These are phyloP conservation scores for Suillus cothurnatus DNA, from an alignment of 768 basidiomycete species.

Conservation along the genomic window DNA sequence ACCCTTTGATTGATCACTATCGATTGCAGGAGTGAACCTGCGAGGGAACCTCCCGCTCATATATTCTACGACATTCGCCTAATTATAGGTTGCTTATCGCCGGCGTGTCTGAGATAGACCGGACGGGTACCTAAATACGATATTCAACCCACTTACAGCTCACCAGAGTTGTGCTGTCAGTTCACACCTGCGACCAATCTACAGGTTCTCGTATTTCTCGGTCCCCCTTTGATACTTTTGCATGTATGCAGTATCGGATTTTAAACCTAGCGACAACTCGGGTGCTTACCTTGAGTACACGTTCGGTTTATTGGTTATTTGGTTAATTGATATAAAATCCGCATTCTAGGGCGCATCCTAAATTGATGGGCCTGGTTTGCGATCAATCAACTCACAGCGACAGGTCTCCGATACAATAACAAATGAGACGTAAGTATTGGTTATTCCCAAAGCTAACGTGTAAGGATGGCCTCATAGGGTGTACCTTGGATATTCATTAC, in stretches of 20 bases:
- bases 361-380: not conserved
- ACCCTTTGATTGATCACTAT: not conserved
- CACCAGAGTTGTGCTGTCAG: not conserved
- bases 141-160: not conserved
- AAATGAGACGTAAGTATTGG: not conserved
- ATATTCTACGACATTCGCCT: not conserved
- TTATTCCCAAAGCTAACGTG: too few species aligned
- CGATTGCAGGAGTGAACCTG: not conserved
- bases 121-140: not conserved
- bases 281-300: not conserved
- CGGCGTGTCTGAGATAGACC: not conserved
- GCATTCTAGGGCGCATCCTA: not conserved
- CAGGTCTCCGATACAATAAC: not conserved
- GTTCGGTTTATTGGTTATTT: not conserved
- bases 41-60: not conserved
- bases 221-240: not conserved
- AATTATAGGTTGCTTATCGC: slow-evolving; percentile 5
- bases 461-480: not conserved
- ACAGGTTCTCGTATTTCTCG: not conserved
- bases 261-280: not conserved
- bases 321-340: not conserved
- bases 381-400: not conserved
- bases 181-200: not conserved
- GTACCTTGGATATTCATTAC: not conserved
- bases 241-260: not conserved